A percentile compares a stretch with the other conserved stretches of the same genome.
These are phyloP conservation scores for Lentinula edodes DNA, from an alignment of 768 basidiomycete genomes.

Conservation along the genomic window DNA sequence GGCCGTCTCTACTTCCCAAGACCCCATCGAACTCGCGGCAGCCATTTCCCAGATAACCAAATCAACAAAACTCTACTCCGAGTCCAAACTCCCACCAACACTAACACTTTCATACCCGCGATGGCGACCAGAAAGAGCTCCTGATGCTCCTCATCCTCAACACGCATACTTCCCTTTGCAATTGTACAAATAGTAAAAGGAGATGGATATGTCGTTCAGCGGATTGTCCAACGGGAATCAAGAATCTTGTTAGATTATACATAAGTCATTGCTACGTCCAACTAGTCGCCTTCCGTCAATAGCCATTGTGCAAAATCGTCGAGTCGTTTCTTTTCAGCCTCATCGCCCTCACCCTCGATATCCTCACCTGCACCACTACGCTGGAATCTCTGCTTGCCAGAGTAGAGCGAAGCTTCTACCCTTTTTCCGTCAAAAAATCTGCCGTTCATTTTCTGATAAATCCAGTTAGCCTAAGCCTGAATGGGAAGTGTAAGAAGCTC, in stretches of 20 bases:
- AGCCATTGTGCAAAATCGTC: slow-evolving; percentile 89
- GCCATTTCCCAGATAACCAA: slow-evolving; percentile 66
- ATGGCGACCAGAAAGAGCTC: slow-evolving; percentile 70
- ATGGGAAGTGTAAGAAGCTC: slow-evolving; percentile 21
- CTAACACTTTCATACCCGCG: slow-evolving; percentile 63
- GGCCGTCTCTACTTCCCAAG: slow-evolving; percentile 39
- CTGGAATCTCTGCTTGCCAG: slow-evolving; percentile 76
- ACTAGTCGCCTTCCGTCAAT: slow-evolving; percentile 69
- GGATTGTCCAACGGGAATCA: not conserved
- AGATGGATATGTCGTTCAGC: not conserved
- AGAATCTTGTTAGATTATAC: not conserved
- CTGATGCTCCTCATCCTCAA: slow-evolving; percentile 79
- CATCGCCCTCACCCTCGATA: slow-evolving; percentile 56
- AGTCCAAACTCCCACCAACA: slow-evolving; percentile 64
- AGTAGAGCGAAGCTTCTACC: slow-evolving; percentile 77
- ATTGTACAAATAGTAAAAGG: slow-evolving; percentile 43
- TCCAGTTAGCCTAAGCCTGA: not conserved
- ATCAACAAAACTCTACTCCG: slow-evolving; percentile 51
- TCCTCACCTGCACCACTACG: slow-evolving; percentile 70
- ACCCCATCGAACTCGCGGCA: slow-evolving; percentile 57
- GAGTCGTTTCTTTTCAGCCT: slow-evolving; percentile 76
- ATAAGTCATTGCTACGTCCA: not conserved
- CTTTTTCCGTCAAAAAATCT: slow-evolving; percentile 84
- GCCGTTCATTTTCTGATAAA: slow-evolving; percentile 84
- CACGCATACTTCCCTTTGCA: slow-evolving; percentile 82